A percentile compares a stretch with the other conserved stretches of the same genome.
Conservation (phyloP, 2,329 filamentous ascomycete genomes). For the Exophiala sideris region DNA sequence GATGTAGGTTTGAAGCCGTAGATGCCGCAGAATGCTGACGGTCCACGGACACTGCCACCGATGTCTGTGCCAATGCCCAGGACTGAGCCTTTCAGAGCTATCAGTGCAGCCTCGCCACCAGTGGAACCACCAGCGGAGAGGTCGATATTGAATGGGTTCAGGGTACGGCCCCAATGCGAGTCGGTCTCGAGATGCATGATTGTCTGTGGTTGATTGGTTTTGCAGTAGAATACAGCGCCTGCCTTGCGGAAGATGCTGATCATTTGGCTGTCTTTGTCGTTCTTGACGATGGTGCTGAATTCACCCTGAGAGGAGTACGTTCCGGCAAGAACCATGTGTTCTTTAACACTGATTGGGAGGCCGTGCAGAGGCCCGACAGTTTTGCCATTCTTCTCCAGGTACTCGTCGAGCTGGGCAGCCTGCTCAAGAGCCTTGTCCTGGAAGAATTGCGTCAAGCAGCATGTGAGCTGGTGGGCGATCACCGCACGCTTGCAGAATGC, state of each 20-base stretch:
- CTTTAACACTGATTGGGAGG: conserved; percentile 54
- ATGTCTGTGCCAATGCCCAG: conserved; percentile 57
- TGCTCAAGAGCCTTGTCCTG: conserved; percentile 49
- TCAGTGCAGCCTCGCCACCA: conserved; percentile 56
- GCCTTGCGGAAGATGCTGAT: conserved; percentile 29
- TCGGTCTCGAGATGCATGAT: conserved; percentile 34
- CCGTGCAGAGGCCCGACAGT: conserved; percentile 60
- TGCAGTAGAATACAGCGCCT: conserved; percentile 34
- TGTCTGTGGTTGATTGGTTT: conserved; percentile 34
- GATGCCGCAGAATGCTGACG: conserved; percentile 40
- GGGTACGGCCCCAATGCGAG: conserved; percentile 39
- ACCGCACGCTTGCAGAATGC: conserved; percentile 43
- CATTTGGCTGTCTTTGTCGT: conserved; percentile 17
- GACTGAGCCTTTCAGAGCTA: conserved; percentile 51
- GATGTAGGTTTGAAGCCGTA: conserved; percentile 42
- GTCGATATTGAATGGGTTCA: conserved; percentile 53
- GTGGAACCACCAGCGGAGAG: conserved; percentile 54
- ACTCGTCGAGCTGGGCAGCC: conserved; percentile 48
- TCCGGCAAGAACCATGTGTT: conserved; percentile 40
- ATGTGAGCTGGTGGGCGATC: conserved; percentile 36
- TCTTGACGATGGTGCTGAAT: conserved; percentile 9
- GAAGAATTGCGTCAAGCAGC: conserved; percentile 52
- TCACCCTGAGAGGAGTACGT: conserved; percentile 11
- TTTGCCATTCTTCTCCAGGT: conserved; percentile 38
- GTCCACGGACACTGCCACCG: conserved; percentile 40